Evolutionary conservation across 1,139 yeast genomes (phyloP).

Genomic region (Saccharomyces pastorianus): DNA sequence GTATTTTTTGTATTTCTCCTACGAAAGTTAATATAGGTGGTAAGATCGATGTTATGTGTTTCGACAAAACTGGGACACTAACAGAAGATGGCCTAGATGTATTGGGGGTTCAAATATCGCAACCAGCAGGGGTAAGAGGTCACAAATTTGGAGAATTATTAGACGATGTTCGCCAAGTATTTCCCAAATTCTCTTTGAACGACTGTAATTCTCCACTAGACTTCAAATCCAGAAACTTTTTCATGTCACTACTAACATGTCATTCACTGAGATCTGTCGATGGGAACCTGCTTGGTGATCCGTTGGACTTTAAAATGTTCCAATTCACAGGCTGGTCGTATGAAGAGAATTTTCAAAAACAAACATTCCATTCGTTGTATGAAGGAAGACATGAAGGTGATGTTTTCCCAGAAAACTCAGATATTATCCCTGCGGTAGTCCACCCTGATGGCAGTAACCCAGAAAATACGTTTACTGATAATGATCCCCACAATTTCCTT

Average conservation of each 20-base stretch:
- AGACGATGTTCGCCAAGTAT: constrained; percentile 31
- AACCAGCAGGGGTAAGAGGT: constrained; percentile 44
- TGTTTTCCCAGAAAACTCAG: constrained; percentile 35
- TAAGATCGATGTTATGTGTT: constrained; percentile 78
- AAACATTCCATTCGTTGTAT: constrained; percentile 31
- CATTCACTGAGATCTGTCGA: constrained; percentile 80
- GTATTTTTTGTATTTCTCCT: constrained; percentile 86
- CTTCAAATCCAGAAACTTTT: constrained; percentile 24
- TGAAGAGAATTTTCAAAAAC: constrained; percentile 50
- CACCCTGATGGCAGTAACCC: constrained; percentile 34
- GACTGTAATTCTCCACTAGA: constrained; percentile 27
- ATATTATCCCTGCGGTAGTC: constrained; percentile 42
- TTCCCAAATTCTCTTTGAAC: constrained; percentile 24
- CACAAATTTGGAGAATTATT: constrained; percentile 45
- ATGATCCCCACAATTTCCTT: constrained; percentile 37
- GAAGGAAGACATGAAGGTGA: constrained; percentile 33
- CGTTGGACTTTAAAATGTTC: constrained; percentile 88
- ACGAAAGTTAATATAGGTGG: constrained; percentile 92
- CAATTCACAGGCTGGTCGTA: constrained; percentile 73
- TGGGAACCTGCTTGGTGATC: constrained; percentile 81
- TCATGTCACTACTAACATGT: constrained; percentile 66
- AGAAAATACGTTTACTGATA: constrained; percentile 24
- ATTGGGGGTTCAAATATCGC: constrained; percentile 60
- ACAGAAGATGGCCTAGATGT: constrained; percentile 96
- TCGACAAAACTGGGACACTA: constrained; percentile 94